Conservation (phyloP, 2,329 filamentous ascomycete species). For the Ascosphaera apis region DNA sequence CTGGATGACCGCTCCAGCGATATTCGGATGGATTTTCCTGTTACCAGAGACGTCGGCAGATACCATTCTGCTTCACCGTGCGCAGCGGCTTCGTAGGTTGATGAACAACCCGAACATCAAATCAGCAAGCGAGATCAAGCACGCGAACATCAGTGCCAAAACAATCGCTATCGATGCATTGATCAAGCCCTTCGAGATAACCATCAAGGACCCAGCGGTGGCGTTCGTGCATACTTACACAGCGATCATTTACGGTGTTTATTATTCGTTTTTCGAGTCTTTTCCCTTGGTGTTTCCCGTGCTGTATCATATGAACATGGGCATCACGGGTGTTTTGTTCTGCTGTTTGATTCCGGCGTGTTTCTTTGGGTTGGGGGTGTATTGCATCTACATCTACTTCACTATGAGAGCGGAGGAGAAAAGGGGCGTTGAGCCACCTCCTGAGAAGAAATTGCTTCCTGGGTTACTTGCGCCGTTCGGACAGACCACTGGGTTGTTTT, state of each 20-base stretch:
- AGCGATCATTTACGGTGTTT: conserved; percentile 29
- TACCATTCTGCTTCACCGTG: conserved; percentile 38
- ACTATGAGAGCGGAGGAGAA: conserved; percentile 26
- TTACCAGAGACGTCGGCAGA: conserved; percentile 39
- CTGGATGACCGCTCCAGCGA: conserved; percentile 31
- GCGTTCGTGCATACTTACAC: conserved; percentile 39
- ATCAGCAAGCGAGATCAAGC: conserved; percentile 41
- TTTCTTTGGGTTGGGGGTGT: conserved; percentile 27
- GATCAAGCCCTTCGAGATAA: conserved; percentile 38
- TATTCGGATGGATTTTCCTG: conserved; percentile 38
- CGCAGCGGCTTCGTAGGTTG: conserved; percentile 35
- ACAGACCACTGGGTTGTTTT: conserved; percentile 35
- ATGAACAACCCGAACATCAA: conserved; percentile 34
- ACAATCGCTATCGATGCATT: conserved; percentile 31
- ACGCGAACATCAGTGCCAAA: conserved; percentile 26
- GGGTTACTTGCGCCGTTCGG: conserved; percentile 30
- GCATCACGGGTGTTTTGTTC: conserved; percentile 37
- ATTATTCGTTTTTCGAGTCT: conserved; percentile 38
- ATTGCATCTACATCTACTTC: conserved; percentile 29
- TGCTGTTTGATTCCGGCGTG: conserved; percentile 36
- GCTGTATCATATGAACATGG: conserved; percentile 36
- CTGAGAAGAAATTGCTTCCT: conserved; percentile 31
- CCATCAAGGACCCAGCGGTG: conserved; percentile 36
- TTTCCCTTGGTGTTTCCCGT: conserved; percentile 40
- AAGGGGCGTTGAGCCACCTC: conserved; percentile 26